Evolutionary conservation across 176 grass and related monocot genomes (phyloP).

Genomic region (Triticum turgidum): DNA sequence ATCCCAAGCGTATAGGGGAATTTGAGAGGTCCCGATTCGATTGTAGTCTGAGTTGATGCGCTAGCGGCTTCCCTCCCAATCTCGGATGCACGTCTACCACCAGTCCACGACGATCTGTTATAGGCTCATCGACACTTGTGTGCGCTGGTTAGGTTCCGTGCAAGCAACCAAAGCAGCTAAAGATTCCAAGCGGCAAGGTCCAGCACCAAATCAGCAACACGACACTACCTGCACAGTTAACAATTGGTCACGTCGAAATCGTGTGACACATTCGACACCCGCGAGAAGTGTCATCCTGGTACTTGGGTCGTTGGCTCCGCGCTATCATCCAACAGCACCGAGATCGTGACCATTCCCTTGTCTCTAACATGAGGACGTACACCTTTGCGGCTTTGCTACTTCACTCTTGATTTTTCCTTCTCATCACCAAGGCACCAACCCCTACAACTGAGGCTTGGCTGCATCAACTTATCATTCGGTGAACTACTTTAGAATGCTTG

Average conservation of each 20-base stretch:
- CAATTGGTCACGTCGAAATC: background rate
- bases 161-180: background rate
- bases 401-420: background rate
- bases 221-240: background rate
- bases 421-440: background rate
- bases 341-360: background rate
- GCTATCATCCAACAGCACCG: background rate
- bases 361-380: background rate
- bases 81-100: too few relatives aligned
- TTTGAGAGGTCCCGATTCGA: too few relatives aligned
- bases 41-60: background rate
- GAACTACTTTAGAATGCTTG: background rate
- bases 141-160: constrained; percentile 10
- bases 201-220: background rate
- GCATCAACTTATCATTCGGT: background rate
- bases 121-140: background rate
- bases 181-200: background rate
- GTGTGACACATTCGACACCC: background rate
- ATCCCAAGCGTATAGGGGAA: too few relatives aligned
- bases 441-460: background rate
- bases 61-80: background rate
- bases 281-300: background rate
- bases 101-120: too few relatives aligned
- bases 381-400: constrained; percentile 19
- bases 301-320: background rate